Conservation (phyloP, 2,329 filamentous ascomycete genomes). For the Phialophora verrucosa region DNA sequence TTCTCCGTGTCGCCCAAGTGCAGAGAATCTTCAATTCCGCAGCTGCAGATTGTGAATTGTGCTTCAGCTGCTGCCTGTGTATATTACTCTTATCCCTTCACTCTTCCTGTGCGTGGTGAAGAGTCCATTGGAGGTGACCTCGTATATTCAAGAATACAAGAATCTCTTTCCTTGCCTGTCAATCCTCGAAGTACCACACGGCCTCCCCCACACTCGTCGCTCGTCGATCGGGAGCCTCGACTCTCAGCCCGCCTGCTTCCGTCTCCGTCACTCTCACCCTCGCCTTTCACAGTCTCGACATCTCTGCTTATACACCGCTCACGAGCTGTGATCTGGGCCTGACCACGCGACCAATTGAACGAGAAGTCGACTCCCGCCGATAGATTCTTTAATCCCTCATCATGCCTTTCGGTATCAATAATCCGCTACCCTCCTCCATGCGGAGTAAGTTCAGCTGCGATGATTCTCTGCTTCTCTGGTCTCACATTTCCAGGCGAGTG, state of each 20-base stretch:
- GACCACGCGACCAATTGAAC: slow-evolving; percentile 18
- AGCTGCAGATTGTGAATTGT: neutral
- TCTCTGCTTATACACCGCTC: slow-evolving; percentile 16
- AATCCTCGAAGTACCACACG: neutral
- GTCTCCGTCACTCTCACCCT: slow-evolving; percentile 9
- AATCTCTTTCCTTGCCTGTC: neutral
- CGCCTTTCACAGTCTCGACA: slow-evolving; percentile 9
- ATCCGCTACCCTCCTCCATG: slow-evolving; percentile 54
- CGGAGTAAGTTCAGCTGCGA: slow-evolving; percentile 48
- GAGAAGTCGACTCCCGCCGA: slow-evolving; percentile 5
- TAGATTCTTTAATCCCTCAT: slow-evolving; percentile 7
- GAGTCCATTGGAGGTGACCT: neutral
- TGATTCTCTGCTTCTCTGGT: slow-evolving; percentile 36
- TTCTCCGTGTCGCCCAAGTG: neutral
- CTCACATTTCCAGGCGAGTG: slow-evolving; percentile 75
- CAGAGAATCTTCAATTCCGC: slow-evolving; percentile 8
- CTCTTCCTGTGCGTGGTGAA: neutral
- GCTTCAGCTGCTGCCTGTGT: slow-evolving; percentile 18
- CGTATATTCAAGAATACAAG: neutral
- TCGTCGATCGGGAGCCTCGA: slow-evolving; percentile 5
- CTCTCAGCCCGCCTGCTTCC: slow-evolving; percentile 27
- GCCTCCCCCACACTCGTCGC: slow-evolving; percentile 14
- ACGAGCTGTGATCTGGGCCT: slow-evolving; percentile 8
- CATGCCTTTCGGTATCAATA: slow-evolving; percentile 40
- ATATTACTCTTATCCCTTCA: slow-evolving; percentile 7